These are phyloP conservation scores for Thuidium tamariscinum DNA, from an alignment of 225 moss, liverwort and hornwort species.

Conservation along the genomic window DNA sequence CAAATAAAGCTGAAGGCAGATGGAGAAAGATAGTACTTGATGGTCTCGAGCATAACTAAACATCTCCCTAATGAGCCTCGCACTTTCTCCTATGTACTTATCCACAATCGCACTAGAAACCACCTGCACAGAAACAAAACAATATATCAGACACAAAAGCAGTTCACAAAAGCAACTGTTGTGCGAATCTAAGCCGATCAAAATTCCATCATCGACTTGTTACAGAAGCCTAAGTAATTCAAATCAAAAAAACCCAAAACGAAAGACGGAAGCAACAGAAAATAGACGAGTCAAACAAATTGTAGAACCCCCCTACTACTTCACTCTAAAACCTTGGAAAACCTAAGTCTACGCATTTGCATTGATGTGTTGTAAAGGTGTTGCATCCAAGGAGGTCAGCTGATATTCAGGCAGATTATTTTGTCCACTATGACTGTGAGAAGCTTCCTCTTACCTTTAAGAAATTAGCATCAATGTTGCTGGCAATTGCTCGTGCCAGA, in stretches of 20 bases:
- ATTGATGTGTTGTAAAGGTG: neutral
- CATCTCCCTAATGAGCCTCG: slow-evolving; percentile 95
- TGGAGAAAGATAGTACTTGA: slow-evolving; percentile 47
- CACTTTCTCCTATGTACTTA: slow-evolving; percentile 99
- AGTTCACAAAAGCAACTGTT: neutral
- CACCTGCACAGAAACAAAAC: slow-evolving; percentile 37
- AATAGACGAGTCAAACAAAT: neutral
- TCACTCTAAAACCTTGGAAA: neutral
- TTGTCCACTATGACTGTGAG: neutral
- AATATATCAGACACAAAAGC: neutral
- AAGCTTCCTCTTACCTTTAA: slow-evolving; percentile 54
- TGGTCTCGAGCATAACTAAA: slow-evolving; percentile 98
- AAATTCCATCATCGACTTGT: neutral
- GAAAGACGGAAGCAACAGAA: neutral
- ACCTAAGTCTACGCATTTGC: neutral
- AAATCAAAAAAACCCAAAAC: neutral
- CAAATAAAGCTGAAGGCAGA: neutral
- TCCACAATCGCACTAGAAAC: slow-evolving; percentile 99
- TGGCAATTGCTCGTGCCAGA: slow-evolving; percentile 87
- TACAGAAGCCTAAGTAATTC: neutral
- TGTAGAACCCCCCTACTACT: neutral
- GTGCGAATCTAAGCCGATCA: neutral
- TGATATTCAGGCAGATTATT: neutral
- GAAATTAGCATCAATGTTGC: slow-evolving; percentile 97
- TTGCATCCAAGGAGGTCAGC: neutral